These are phyloP conservation scores for Suillus alpinus DNA, from an alignment of 768 basidiomycete species.

Conservation along the genomic window DNA sequence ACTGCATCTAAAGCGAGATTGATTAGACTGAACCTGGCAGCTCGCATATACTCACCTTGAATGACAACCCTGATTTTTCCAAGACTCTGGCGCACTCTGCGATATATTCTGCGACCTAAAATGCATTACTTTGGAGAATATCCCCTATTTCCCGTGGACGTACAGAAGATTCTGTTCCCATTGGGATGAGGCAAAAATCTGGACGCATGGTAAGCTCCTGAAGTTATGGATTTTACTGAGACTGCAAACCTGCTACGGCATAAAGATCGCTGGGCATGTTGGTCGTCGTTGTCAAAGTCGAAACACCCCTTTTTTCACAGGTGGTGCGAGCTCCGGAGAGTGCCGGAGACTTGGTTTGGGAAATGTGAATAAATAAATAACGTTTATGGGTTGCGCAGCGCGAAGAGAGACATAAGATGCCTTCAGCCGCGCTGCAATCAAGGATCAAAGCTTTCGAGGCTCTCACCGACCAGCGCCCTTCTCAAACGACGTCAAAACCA, in stretches of 20 bases:
- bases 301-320: slow-evolving; percentile 1
- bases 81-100: slow-evolving; percentile 83
- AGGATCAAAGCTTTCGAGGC: slow-evolving; percentile 67
- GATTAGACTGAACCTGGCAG: neutral
- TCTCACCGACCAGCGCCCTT: slow-evolving; percentile 27
- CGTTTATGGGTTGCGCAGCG: slow-evolving; percentile 8
- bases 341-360: neutral
- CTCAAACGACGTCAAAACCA: slow-evolving; percentile 17
- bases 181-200: slow-evolving; percentile 91
- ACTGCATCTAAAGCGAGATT: slow-evolving; percentile 34
- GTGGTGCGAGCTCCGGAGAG: neutral
- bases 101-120: slow-evolving; percentile 71
- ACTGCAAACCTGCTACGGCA: slow-evolving; percentile 64
- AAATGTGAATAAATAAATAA: neutral
- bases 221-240: neutral
- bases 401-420: slow-evolving; percentile 27
- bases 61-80: slow-evolving; percentile 78
- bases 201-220: slow-evolving; percentile 4
- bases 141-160: slow-evolving; percentile 13
- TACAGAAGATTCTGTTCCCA: slow-evolving; percentile 79
- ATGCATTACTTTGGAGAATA: slow-evolving; percentile 10
- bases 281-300: slow-evolving; percentile 12
- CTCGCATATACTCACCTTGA: slow-evolving; percentile 51
- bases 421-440: slow-evolving; percentile 49
- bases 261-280: slow-evolving; percentile 49